Evolutionary conservation across 805 yeast species (phyloP), one percentile per base, ranked within the genome.

Genomic region (Kodamaea hsintzibuensis): DNA sequence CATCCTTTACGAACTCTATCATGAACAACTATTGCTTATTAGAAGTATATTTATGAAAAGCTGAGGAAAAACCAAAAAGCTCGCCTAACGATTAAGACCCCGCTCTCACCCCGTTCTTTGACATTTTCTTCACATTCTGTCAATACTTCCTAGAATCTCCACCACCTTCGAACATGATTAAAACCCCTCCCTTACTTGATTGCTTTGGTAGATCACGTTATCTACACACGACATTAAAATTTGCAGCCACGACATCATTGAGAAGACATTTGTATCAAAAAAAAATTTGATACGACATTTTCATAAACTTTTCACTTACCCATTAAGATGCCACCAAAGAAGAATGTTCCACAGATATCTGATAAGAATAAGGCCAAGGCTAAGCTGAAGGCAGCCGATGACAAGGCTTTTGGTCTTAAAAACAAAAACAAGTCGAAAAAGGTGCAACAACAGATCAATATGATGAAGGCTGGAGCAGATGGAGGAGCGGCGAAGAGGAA

Each of bases 361-460:
- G 84, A 82, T 60, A 82, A 82, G 66, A 83, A 84, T 65, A 88
- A 88, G 74, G 83, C 82, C 51, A 85, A 87, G 76, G 80, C 81
- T 61, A 79, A 77, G 62, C 82, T 83, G 65, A 78, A 82, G 64
- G 77, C 82, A 53, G 85, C 86, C 57, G 98, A 80, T 33, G 86
- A 95, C 73, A 92, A 90, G 75, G 90, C 98, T 1, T 95, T 95
- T 68, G 99, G 99, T 55, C 78, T 95, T 79, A 95, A 92, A 68
- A 95, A 95, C 71, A 95, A 95, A 71, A 93, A 95, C 75, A 90
- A 91, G 68, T 91, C 98, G 43, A 82, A 93, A 65, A 95, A 87
- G 64, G 87, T 88, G 19, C 86, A 85, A 61, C 71, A 73, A 14
- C 90, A 88, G 66, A 74, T 76, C 57, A 74, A 59, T 30, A 78